Percentiles rank a stretch among this genome's conserved stretches.
phyloP scores from a whole-genome alignment of 192 early-diverging fungal species.

The Rhizoclosmatium sp. region DNA sequence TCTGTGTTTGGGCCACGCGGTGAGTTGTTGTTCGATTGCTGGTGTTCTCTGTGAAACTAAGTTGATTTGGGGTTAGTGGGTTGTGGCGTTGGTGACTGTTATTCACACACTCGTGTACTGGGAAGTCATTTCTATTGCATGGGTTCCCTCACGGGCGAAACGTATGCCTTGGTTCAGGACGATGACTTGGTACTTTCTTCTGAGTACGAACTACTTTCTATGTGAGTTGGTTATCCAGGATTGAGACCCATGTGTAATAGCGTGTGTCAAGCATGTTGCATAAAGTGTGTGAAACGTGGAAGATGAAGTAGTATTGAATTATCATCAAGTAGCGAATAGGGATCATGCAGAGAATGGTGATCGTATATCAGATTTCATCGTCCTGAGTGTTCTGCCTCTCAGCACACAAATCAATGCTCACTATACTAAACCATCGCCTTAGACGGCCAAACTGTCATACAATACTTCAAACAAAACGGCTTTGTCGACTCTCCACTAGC shows the following conservation, averaged over 20 bases:
- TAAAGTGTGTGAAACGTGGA: too few relatives aligned
- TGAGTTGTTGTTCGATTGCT: neutral
- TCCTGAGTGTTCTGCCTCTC: neutral
- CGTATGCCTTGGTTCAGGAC: conserved; percentile 89
- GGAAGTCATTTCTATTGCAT: conserved; percentile 92
- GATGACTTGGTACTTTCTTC: conserved; percentile 94
- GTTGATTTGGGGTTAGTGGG: conserved; percentile 52
- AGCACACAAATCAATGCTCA: neutral
- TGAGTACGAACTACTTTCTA: conserved; percentile 90
- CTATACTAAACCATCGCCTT: neutral
- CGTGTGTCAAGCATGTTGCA: too few relatives aligned
- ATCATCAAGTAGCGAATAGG: too few relatives aligned
- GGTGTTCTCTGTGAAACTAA: too few relatives aligned
- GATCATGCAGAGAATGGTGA: too few relatives aligned
- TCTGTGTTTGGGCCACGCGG: conserved; percentile 67
- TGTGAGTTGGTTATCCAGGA: conserved; percentile 13
- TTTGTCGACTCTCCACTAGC: conserved; percentile 90
- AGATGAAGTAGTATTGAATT: too few relatives aligned
- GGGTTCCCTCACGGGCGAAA: conserved; percentile 81
- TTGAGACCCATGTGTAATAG: too few relatives aligned
- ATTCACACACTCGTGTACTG: conserved; percentile 88
- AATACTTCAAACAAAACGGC: conserved; percentile 84
- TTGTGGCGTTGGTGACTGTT: conserved; percentile 83
- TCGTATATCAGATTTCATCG: neutral
- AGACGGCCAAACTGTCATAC: conserved; percentile 92